Evolutionary conservation across 805 yeast genomes (phyloP), one percentile per base, ranked within the genome.

Genomic region (Wickerhamomyces chambardii): DNA sequence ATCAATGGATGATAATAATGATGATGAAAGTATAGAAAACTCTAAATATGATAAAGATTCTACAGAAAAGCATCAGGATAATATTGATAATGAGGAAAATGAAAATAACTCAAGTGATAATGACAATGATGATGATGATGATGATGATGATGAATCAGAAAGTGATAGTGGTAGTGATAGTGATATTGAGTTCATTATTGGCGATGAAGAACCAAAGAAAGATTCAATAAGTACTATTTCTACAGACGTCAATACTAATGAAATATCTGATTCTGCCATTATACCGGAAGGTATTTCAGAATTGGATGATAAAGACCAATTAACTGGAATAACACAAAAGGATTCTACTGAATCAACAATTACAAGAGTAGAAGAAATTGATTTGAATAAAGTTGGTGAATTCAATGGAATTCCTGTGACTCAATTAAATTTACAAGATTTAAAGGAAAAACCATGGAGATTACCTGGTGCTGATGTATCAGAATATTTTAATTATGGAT

Each of bases 361-460:
- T 24, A 40, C 62, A 45, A 60, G 61, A 18, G 58, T 58, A 21
- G 66, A 65, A 6, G 67, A 73, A 0, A 50, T 82, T 14, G 87
- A 85, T 46, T 68, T 86, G n/a, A 75, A 83, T 47, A 72, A 73
- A 29, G 77, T 82, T 15, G 94, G 86, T 2, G 76, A 71, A 41
- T 70, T 69, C 40, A 82, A 87, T 34, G 97, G 95, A 3, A 70
- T 75, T 46, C 95, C 95, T 4, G 64, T 92, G 33, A 84, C 95
- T 0, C 77, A 82, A 45, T 68, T 90, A 11, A 81, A 84, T 40
- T 68, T 90, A 10, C 90, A 82, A 40, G 81, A 78, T 36, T 62
- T 89, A 33, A 86, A 84, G 44, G 95, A 87, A 45, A 94, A 94
- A 61, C 99, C 99, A 8, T 92, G 99, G 99, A 73, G 98, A 53